Conservation (phyloP, 108 stramenopile genomes). For the Skeletonema grethae region DNA sequence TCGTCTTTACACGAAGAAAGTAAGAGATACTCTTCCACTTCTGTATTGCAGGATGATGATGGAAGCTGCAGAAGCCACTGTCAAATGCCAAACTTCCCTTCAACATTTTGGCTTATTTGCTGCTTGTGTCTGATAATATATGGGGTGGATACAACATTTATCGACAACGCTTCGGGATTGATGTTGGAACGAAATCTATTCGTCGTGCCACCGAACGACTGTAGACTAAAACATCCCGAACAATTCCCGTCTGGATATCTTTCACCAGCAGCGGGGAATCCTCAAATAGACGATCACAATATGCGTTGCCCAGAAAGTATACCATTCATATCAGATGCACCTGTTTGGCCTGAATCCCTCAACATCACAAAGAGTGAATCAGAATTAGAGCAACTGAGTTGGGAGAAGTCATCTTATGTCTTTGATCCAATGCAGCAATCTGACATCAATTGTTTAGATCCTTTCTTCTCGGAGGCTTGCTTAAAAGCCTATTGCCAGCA, state of each 20-base stretch:
- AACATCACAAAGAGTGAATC: background rate
- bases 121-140: no score
- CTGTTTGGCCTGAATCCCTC: no score
- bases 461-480: conserved; percentile 1
- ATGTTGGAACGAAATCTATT: conserved; percentile 9
- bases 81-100: no score
- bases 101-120: no score
- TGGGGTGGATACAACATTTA: background rate
- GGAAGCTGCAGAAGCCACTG: no score
- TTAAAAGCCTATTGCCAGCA: background rate
- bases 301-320: no score
- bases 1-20: no score
- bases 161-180: conserved; percentile 6
- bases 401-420: conserved; percentile 1
- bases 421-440: conserved; percentile 3
- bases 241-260: conserved; percentile 7
- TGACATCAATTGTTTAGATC: conserved; percentile 2
- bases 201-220: conserved; percentile 5
- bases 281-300: no score
- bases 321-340: no score
- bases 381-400: background rate
- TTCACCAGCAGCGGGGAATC: background rate
- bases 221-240: background rate
- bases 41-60: no score
- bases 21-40: no score